Conservation (phyloP, 75 land plant genomes). For the Ceratopteris richardii region DNA sequence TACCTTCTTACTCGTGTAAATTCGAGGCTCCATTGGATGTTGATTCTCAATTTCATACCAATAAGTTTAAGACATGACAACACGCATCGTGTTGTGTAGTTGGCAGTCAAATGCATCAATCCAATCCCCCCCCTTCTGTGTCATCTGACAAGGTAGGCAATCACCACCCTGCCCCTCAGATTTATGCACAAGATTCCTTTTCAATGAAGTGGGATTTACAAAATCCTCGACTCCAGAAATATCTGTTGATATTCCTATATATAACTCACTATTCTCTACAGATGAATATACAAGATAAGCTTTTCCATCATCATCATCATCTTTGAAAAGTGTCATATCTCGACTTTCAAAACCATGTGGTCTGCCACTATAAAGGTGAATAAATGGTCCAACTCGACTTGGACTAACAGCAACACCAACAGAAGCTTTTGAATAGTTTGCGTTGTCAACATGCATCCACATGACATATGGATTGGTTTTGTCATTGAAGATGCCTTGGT, state of each 20-base stretch:
- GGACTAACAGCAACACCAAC: slow-evolving; percentile 90
- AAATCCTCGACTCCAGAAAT: too few species aligned
- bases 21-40: too few species aligned
- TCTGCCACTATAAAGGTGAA: slow-evolving; percentile 66
- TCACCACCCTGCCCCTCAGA: too few species aligned
- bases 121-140: too few species aligned
- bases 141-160: too few species aligned
- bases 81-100: too few species aligned
- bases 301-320: slow-evolving; percentile 68
- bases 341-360: slow-evolving; percentile 94
- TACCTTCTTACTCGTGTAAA: too few species aligned
- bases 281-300: slow-evolving; percentile 94
- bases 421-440: slow-evolving; percentile 86
- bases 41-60: too few species aligned
- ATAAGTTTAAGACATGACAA: too few species aligned
- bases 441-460: slow-evolving; percentile 99
- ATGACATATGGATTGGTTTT: slow-evolving; percentile 72
- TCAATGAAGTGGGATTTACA: too few species aligned
- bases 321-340: slow-evolving; percentile 97
- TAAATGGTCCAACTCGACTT: slow-evolving; percentile 79
- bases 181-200: too few species aligned
- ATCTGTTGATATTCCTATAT: slow-evolving; percentile 68
- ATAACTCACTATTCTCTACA: slow-evolving; percentile 81
- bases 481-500: slow-evolving; percentile 77
- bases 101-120: too few species aligned